Base-by-base conservation (phyloP, 2,329 filamentous ascomycete species). In the Mycogone perniciosa region DNA sequence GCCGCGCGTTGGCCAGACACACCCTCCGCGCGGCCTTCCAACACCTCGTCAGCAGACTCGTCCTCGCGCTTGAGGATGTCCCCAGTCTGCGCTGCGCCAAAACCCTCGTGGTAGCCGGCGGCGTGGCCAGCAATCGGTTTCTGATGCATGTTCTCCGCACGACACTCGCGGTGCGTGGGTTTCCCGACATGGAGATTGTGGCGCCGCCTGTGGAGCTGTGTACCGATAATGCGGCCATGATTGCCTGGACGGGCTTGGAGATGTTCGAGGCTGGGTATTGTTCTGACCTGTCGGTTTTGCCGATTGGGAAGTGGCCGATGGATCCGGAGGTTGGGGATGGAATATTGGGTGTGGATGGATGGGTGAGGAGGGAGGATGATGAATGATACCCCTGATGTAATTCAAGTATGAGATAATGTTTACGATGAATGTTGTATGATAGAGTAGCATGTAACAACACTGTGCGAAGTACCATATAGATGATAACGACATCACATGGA, bases 151-250 rank as follows among this genome's bases (percentile, higher is more conserved):
- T 97, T 40, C 63, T 82, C 48, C 69, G 74, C 33, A 54, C 64
- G 6, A 72, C 74, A 41, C 65, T 96, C 39, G 77, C 85, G 56
- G 78, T 74, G n/a, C 79, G 86, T 40, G 88, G 88, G 0, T 85
- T 82, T 62, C 62, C 64, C 0, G 60, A 81, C 56, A 66, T 95
- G 30, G 60, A 75, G 8, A 67, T 96, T 6, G 69, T 85, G 31
- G 87, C 86, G 50, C 92, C 93, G n/a, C 90, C 90, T 3, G 68
- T 80, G 7, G 74, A 76, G 39, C 75, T 92, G 48, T 97, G 93
- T 64, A 96, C 89, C 0, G 93, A 99, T 63, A 97, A 99, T 67
- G 93, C 93, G 9, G 89, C 90, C 44, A 99, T 99, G 93, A 91
- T 97, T 64, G 92, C 86, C 1, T 97, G 93, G 92, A 77, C 91